Conservation (phyloP, 371 early-diverging fungal genomes). For the Spiromyces aspiralis region DNA sequence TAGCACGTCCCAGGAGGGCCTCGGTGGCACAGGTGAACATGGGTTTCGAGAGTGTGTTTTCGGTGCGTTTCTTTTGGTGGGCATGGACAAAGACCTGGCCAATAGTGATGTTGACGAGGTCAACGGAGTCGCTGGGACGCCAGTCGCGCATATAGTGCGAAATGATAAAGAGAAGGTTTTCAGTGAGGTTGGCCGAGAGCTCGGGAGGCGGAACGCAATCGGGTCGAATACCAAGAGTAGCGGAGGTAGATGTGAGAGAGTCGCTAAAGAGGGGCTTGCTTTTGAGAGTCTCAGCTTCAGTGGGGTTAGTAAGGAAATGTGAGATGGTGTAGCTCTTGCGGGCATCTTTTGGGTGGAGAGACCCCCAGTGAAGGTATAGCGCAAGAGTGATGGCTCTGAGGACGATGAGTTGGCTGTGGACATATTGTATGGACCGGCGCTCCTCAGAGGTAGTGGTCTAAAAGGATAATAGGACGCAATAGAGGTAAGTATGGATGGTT, state of each 20-base stretch:
- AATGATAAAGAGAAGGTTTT: background rate
- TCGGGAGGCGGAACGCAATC: background rate
- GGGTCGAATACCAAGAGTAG: too few species aligned
- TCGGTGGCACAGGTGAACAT: constrained; percentile 10
- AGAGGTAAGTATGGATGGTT: too few species aligned
- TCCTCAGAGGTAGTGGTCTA: background rate
- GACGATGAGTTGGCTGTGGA: constrained; percentile 12
- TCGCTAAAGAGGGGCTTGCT: too few species aligned
- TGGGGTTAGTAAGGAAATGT: too few species aligned
- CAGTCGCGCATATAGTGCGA: constrained; percentile 22
- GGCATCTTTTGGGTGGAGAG: constrained; percentile 10
- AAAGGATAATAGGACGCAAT: too few species aligned
- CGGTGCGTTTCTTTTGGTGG: constrained; percentile 16
- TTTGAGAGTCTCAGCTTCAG: too few species aligned
- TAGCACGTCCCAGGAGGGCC: constrained; percentile 8
- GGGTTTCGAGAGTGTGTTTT: constrained; percentile 15
- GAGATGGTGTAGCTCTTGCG: too few species aligned
- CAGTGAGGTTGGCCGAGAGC: background rate
- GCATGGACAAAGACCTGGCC: constrained; percentile 14
- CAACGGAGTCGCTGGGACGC: constrained; percentile 18
- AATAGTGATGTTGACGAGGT: constrained; percentile 12
- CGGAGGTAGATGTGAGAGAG: too few species aligned
- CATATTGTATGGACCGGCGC: background rate
- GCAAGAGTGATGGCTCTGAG: constrained; percentile 22
- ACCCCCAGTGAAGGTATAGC: constrained; percentile 25